Percentiles rank a stretch among this genome's conserved stretches.
Conservation (phyloP, 495 filamentous ascomycete species). For the Daldinia concentrica region DNA sequence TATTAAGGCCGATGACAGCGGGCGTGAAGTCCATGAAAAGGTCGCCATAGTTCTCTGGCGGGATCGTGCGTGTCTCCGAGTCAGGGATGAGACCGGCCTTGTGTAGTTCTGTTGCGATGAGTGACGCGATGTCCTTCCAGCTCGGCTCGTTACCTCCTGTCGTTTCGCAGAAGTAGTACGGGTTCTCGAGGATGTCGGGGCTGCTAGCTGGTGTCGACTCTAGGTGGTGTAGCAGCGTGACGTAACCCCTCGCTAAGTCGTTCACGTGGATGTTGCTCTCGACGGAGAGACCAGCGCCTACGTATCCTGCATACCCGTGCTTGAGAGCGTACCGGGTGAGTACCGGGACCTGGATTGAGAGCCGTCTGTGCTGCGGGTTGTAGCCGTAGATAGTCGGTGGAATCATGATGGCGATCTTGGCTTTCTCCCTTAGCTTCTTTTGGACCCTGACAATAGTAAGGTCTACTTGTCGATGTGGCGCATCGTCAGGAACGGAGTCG, state of each 20-base stretch:
- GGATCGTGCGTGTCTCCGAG: conserved; percentile 47
- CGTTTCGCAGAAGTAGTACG: conserved; percentile 76
- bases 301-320: conserved; percentile 67
- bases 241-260: conserved; percentile 73
- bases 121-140: conserved; percentile 72
- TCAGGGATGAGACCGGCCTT: conserved; percentile 69
- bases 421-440: conserved; percentile 45
- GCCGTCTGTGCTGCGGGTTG: conserved; percentile 58
- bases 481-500: conserved; percentile 48
- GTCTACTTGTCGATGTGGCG: conserved; percentile 54
- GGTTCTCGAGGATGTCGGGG: conserved; percentile 73
- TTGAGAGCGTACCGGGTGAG: conserved; percentile 65
- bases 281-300: conserved; percentile 70
- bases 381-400: conserved; percentile 80
- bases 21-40: conserved; percentile 42
- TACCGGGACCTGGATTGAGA: conserved; percentile 69
- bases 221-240: conserved; percentile 61
- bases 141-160: conserved; percentile 65
- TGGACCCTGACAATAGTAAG: conserved; percentile 49
- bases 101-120: conserved; percentile 67
- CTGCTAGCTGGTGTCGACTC: conserved; percentile 62
- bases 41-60: conserved; percentile 54
- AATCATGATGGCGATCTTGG: conserved; percentile 75
- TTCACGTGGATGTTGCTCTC: conserved; percentile 79
- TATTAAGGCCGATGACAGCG: conserved; percentile 60